A percentile compares a stretch with the other conserved stretches of the same genome.
Conservation (phyloP, 768 basidiomycete species). For the Filobasidium floriforme region DNA sequence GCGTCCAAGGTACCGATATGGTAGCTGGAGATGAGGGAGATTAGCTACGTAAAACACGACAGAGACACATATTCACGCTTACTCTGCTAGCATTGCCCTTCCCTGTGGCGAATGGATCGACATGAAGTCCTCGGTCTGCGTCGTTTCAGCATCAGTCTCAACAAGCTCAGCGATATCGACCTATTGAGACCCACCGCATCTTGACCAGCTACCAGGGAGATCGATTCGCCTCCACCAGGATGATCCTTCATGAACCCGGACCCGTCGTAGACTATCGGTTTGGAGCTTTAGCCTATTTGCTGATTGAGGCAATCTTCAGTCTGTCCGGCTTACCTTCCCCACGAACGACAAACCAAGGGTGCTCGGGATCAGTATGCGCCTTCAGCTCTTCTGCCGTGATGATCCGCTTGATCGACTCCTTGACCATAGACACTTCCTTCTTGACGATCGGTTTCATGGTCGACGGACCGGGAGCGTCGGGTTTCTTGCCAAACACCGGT, state of each 20-base stretch:
- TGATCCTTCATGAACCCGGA: slow-evolving; percentile 54
- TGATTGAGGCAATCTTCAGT: too few species aligned
- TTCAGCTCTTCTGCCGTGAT: slow-evolving; percentile 51
- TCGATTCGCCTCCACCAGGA: slow-evolving; percentile 57
- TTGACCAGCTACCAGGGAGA: slow-evolving; percentile 54
- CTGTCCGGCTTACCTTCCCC: slow-evolving; percentile 43
- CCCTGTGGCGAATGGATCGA: slow-evolving; percentile 58
- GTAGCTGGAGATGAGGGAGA: slow-evolving; percentile 27
- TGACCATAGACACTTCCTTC: slow-evolving; percentile 49
- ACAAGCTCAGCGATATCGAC: background rate
- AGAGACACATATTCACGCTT: slow-evolving; percentile 10
- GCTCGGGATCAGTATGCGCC: slow-evolving; percentile 41
- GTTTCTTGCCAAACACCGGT: slow-evolving; percentile 45
- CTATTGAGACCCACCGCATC: slow-evolving; percentile 45
- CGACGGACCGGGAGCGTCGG: slow-evolving; percentile 14
- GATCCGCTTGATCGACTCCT: slow-evolving; percentile 48
- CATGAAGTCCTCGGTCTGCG: slow-evolving; percentile 55
- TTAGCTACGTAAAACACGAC: background rate
- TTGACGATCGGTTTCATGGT: slow-evolving; percentile 3
- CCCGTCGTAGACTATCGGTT: slow-evolving; percentile 53
- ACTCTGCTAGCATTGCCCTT: slow-evolving; percentile 49
- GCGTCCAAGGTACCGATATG: slow-evolving; percentile 53
- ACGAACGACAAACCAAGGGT: slow-evolving; percentile 54
- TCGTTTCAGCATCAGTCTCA: background rate
- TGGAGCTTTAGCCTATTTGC: too few species aligned